These are phyloP conservation scores for Leucocoprinus birnbaumii DNA, from an alignment of 768 basidiomycete species.

Conservation along the genomic window DNA sequence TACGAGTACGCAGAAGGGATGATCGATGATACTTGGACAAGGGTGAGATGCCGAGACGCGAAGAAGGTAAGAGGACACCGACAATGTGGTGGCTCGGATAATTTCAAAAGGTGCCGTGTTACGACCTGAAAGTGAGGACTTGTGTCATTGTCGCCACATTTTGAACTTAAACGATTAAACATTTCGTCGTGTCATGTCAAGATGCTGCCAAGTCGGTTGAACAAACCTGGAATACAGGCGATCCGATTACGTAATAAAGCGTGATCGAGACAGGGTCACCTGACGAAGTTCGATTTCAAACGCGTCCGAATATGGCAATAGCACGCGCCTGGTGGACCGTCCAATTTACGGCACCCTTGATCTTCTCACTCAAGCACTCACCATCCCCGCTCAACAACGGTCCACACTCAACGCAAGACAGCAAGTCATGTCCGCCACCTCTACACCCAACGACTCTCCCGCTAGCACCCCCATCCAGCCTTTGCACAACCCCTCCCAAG, in stretches of 20 bases:
- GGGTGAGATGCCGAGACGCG: neutral
- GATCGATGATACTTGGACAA: neutral
- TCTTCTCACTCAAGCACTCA: constrained; percentile 7
- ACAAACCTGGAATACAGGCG: too few species aligned
- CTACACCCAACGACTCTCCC: constrained; percentile 70
- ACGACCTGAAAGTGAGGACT: too few species aligned
- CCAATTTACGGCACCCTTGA: constrained; percentile 1
- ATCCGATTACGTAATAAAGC: too few species aligned
- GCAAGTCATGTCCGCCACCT: constrained; percentile 51
- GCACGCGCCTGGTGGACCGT: neutral
- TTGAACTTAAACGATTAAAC: too few species aligned
- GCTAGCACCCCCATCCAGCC: constrained; percentile 64
- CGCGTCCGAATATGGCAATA: constrained; percentile 14
- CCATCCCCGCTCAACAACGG: too few species aligned
- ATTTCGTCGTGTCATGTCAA: too few species aligned
- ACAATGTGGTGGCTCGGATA: neutral
- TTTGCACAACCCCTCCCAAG: constrained; percentile 81
- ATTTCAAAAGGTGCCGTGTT: too few species aligned
- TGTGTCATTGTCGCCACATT: too few species aligned
- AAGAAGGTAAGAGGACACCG: neutral
- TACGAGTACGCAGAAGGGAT: too few species aligned
- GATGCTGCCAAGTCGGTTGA: too few species aligned
- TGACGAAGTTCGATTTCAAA: constrained; percentile 17
- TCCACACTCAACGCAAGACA: neutral
- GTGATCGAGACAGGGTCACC: constrained; percentile 14